Evolutionary conservation across 441 rosid genomes (phyloP).

Genomic region (Brassica balearica): DNA sequence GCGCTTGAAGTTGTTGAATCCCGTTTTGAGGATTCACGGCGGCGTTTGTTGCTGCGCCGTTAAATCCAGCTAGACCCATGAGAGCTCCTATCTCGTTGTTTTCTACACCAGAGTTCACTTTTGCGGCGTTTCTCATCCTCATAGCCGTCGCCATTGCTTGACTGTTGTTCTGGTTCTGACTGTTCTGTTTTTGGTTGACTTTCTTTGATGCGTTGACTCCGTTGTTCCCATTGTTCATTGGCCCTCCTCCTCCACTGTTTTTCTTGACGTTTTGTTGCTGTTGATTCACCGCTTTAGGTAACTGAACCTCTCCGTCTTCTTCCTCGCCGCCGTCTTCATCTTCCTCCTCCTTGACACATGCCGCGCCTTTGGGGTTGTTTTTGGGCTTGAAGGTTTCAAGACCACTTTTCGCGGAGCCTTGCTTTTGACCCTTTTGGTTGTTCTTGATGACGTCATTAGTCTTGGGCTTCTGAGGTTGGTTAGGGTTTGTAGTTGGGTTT

Average conservation of each 20-base stretch:
- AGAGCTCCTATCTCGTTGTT: slow-evolving; percentile 55
- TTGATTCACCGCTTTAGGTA: slow-evolving; percentile 49
- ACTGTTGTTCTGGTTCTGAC: slow-evolving; percentile 39
- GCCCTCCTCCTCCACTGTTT: slow-evolving; percentile 44
- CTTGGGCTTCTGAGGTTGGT: slow-evolving; percentile 57
- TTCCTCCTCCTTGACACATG: slow-evolving; percentile 45
- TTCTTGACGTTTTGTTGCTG: slow-evolving; percentile 54
- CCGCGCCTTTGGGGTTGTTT: slow-evolving; percentile 44
- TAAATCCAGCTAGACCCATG: slow-evolving; percentile 59
- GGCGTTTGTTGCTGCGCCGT: slow-evolving; percentile 36
- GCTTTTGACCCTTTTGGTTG: slow-evolving; percentile 56
- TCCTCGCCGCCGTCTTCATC: slow-evolving; percentile 54
- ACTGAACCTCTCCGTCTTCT: slow-evolving; percentile 50
- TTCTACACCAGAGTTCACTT: slow-evolving; percentile 42
- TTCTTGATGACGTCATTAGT: slow-evolving; percentile 52
- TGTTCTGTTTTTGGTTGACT: slow-evolving; percentile 62
- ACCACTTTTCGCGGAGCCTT: slow-evolving; percentile 46
- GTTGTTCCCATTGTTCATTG: slow-evolving; percentile 40
- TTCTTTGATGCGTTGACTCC: slow-evolving; percentile 56
- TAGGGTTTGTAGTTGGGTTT: slow-evolving; percentile 45
- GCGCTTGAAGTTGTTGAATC: slow-evolving; percentile 49
- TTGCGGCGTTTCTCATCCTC: slow-evolving; percentile 55
- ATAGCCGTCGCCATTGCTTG: slow-evolving; percentile 49
- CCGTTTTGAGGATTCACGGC: slow-evolving; percentile 38
- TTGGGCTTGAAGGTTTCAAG: slow-evolving; percentile 58